A percentile compares a stretch with the other conserved stretches of the same genome.
phyloP scores from a whole-genome alignment of 2,329 filamentous ascomycete genomes.

The Aciculosporium take region DNA sequence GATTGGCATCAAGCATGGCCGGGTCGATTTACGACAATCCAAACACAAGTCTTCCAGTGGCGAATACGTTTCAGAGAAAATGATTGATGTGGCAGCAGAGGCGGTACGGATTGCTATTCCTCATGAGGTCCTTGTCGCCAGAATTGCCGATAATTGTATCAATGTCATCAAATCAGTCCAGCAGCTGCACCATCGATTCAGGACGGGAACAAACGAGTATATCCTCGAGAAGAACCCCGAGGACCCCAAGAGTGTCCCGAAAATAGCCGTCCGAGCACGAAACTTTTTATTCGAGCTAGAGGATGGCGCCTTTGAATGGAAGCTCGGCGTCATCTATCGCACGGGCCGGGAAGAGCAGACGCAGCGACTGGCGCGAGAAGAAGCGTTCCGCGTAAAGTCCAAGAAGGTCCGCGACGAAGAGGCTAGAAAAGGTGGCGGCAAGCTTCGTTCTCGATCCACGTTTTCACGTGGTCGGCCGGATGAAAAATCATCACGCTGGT shows the following conservation, averaged over 20 bases:
- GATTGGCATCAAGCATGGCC: conserved; percentile 65
- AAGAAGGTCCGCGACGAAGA: conserved; percentile 70
- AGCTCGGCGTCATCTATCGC: conserved; percentile 85
- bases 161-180: conserved; percentile 78
- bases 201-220: conserved; percentile 76
- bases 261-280: conserved; percentile 67
- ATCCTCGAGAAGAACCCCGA: conserved; percentile 76
- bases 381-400: conserved; percentile 76
- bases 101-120: conserved; percentile 80
- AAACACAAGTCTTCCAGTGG: conserved; percentile 50
- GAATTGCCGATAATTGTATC: conserved; percentile 83
- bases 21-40: conserved; percentile 67
- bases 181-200: conserved; percentile 88
- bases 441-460: conserved; percentile 40
- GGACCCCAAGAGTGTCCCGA: conserved; percentile 73
- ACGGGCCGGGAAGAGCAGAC: conserved; percentile 78
- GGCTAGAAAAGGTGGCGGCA: conserved; percentile 36
- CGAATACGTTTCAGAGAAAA: conserved; percentile 54
- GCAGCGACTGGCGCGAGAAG: conserved; percentile 77
- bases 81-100: conserved; percentile 72
- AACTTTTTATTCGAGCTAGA: conserved; percentile 84
- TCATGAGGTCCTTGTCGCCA: conserved; percentile 78
- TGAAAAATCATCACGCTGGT: conserved; percentile 19
- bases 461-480: conserved; percentile 24
- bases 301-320: conserved; percentile 96